A percentile compares a stretch with the other conserved stretches of the same genome.
These are phyloP conservation scores for Euphrasia arctica DNA, from an alignment of 305 asterid genomes.

Conservation along the genomic window DNA sequence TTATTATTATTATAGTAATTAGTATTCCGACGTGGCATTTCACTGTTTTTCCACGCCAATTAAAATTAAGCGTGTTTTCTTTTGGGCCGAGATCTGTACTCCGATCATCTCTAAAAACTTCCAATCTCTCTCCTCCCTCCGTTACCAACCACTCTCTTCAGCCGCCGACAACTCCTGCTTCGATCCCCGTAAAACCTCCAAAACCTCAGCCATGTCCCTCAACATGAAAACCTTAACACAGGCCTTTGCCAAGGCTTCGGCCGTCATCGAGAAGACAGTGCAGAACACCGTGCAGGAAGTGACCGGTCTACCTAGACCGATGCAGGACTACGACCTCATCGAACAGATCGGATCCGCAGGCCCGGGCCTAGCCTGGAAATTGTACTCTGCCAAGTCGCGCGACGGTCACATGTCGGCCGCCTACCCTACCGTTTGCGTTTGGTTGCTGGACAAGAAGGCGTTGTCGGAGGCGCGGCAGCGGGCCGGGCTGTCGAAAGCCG, in stretches of 20 bases:
- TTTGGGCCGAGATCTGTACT: slow-evolving; percentile 35
- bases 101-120: slow-evolving; percentile 31
- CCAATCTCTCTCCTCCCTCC: slow-evolving; percentile 32
- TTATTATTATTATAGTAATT: neutral
- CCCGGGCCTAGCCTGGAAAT: slow-evolving; percentile 89
- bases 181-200: slow-evolving; percentile 13
- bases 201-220: slow-evolving; percentile 52
- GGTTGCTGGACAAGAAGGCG: slow-evolving; percentile 85
- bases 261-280: slow-evolving; percentile 91
- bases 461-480: slow-evolving; percentile 78
- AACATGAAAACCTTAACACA: slow-evolving; percentile 90
- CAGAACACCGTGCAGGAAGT: slow-evolving; percentile 97
- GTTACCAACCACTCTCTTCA: slow-evolving; percentile 16
- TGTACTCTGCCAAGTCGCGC: slow-evolving; percentile 81
- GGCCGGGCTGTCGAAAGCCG: slow-evolving; percentile 85
- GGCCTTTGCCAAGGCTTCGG: slow-evolving; percentile 90
- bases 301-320: slow-evolving; percentile 81
- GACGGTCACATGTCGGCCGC: slow-evolving; percentile 59
- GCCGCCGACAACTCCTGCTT: slow-evolving; percentile 21
- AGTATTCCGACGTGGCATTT: slow-evolving; percentile 35
- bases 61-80: slow-evolving; percentile 15
- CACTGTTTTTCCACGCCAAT: slow-evolving; percentile 23
- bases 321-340: slow-evolving; percentile 78
- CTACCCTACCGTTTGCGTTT: slow-evolving; percentile 86
- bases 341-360: slow-evolving; percentile 99